Base-by-base conservation (phyloP, 768 basidiomycete species). In the Leccinum truebloodii region DNA sequence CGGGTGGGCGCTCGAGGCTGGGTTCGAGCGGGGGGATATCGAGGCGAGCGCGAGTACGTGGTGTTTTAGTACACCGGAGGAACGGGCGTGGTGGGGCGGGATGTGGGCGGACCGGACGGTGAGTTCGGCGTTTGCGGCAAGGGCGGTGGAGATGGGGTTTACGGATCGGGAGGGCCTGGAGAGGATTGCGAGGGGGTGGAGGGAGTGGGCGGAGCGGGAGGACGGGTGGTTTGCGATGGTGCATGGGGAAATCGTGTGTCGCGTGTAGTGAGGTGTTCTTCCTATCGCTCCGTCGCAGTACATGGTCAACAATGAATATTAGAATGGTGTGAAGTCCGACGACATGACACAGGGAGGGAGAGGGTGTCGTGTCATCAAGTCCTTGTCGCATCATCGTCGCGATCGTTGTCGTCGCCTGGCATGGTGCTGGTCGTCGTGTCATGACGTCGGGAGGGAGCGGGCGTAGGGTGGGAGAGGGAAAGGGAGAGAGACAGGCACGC, bases 41-140 rank as follows among this genome's bases (percentile, higher is more conserved):
- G 69, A 67, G 1, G 59, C 69, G 51, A 69, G 69, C 9, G 72
- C 66, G 0, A 73, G 77, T 3, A 68, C 72, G 28, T 77, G 73
- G 78, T 78, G 76, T 65, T 79, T 62, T 64, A 73, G 68, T 54
- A 73, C 71, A 0, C 57, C 69, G 0, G 76, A 76, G 58, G 78
- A 81, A 35, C 68, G 74, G 0, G 66, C 62, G 12, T 80, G 76
- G 76, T 81, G 74, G 75, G 69, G 76, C 6, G 68, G 62, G 13
- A 32, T 75, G 39, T 79, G 77, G 78, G 76, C 78, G 12, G 78
- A 78, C 16, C 65, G 80, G 6, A 72, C 70, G 2, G 60, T 76
- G 3, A 48, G 60, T 2, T 80, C 78, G 12, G 63, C 65, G 26
- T 78, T 78, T 57, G 71, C 77, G 4, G 50, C 57, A 34, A 65